Base-by-base conservation (phyloP, 148 eudicot genomes). In the Rhododendron mucronatum region DNA sequence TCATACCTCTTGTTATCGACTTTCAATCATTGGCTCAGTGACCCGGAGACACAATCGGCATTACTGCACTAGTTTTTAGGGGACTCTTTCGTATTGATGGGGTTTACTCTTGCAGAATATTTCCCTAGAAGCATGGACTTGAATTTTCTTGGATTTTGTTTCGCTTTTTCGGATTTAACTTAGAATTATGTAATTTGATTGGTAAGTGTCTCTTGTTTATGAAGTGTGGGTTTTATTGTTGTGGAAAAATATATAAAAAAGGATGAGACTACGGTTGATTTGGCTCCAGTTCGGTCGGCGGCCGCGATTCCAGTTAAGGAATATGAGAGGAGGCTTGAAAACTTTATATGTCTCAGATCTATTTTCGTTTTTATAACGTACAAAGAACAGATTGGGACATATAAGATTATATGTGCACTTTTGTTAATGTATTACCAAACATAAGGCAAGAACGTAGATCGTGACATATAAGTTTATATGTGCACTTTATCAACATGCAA, bases 321-420 rank as follows among this genome's bases (percentile, higher is more conserved):
- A 35, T 59, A 84, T 48, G 96, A 86, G 78, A 23, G 91, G 89
- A 89, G 85, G 80, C 91, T 97, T 23, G 99, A 97, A 89, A 35
- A 35, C 37, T 35, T 35, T 35, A 35, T 35, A 35, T 35, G 39
- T 37, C 39, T 37, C 39, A 37, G 4, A 37, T 37, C 0, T 37
- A 37, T 37, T 37, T 37, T 37, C 5, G 39, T 37, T 37, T 37
- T 37, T 37, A 37, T 37, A 37, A 37, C 39, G 4, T 37, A 37
- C 39, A 37, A 2, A 37, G 39, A 37, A 37, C 4, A 37, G 39
- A 37, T 37, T 37, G 39, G 39, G 39, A 37, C 39, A 37, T 37
- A 37, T 37, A 37, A 37, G 39, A 37, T 37, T 37, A 37, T 37
- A 37, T 37, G 2, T 37, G 39, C 39, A 37, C 39, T 37, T 37